A percentile compares a stretch with the other conserved stretches of the same genome.
phyloP scores from a whole-genome alignment of 257 asterid genomes.

The Linderniella brevidens region DNA sequence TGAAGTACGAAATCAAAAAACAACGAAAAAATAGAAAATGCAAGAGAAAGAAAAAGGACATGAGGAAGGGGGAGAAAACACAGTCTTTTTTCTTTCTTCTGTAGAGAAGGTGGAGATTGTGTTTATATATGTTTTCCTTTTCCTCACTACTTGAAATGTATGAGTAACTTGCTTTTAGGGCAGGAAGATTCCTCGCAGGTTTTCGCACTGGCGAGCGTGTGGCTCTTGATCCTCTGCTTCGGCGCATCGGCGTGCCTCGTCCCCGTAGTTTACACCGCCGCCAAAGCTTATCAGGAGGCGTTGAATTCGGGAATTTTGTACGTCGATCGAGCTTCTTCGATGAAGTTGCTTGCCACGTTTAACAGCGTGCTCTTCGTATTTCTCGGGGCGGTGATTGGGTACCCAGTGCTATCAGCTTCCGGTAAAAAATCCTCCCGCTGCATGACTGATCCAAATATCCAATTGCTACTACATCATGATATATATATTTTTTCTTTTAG shows the following conservation, averaged over 20 bases:
- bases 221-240: slow-evolving; percentile 79
- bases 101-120: too few species aligned
- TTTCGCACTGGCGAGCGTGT: slow-evolving; percentile 76
- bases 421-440: slow-evolving; percentile 25
- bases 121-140: too few species aligned
- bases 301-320: slow-evolving; percentile 32
- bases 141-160: slow-evolving; percentile 39
- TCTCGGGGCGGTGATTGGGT: slow-evolving; percentile 68
- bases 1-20: too few species aligned
- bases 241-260: slow-evolving; percentile 66
- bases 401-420: slow-evolving; percentile 86
- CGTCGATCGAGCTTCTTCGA: slow-evolving; percentile 33
- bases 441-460: background rate
- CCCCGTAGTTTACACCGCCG: slow-evolving; percentile 49
- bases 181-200: slow-evolving; percentile 98
- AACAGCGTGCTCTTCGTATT: slow-evolving; percentile 54
- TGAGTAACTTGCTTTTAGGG: slow-evolving; percentile 76
- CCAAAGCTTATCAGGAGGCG: slow-evolving; percentile 58
- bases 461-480: slow-evolving; percentile 11
- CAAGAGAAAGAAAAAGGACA: too few species aligned
- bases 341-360: slow-evolving; percentile 43
- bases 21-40: too few species aligned
- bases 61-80: too few species aligned
- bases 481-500: slow-evolving; percentile 18
- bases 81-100: too few species aligned